Percentiles rank a stretch among this genome's conserved stretches.
Evolutionary conservation across 164 flowering plant species (phyloP).

Genomic region (Umbellularia californica): DNA sequence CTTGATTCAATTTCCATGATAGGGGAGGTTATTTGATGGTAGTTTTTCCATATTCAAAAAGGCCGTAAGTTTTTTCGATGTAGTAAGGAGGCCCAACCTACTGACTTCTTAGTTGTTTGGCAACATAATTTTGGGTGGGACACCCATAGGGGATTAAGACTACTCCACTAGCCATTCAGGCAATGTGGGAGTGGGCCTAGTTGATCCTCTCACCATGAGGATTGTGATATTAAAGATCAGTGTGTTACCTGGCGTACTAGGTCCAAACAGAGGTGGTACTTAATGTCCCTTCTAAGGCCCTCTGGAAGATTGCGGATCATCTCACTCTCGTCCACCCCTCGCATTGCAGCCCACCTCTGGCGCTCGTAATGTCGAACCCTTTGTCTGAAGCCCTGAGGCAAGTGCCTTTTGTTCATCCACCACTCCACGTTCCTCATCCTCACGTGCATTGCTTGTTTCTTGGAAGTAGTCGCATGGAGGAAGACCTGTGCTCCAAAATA

Average conservation of each 20-base stretch:
- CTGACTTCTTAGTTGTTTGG: too few relatives aligned
- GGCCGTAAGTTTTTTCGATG: too few relatives aligned
- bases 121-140: too few relatives aligned
- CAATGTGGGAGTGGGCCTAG: too few relatives aligned
- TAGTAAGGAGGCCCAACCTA: too few relatives aligned
- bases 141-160: too few relatives aligned
- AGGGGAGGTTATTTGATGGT: too few relatives aligned
- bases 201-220: too few relatives aligned
- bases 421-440: constrained; percentile 93
- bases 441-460: constrained; percentile 90
- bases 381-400: constrained; percentile 70
- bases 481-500: constrained; percentile 20
- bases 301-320: constrained; percentile 85
- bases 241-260: constrained; percentile 73
- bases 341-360: constrained; percentile 95
- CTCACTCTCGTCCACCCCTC: constrained; percentile 86
- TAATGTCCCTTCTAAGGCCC: constrained; percentile 93
- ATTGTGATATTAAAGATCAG: neutral
- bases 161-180: too few relatives aligned
- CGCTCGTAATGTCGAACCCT: constrained; percentile 84
- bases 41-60: too few relatives aligned
- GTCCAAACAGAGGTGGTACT: constrained; percentile 89
- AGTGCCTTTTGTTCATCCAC: constrained; percentile 83
- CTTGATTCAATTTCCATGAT: too few relatives aligned
- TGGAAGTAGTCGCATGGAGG: constrained; percentile 65